phyloP scores from a whole-genome alignment of 192 early-diverging fungal species.

The Umbelopsis isabellina region DNA sequence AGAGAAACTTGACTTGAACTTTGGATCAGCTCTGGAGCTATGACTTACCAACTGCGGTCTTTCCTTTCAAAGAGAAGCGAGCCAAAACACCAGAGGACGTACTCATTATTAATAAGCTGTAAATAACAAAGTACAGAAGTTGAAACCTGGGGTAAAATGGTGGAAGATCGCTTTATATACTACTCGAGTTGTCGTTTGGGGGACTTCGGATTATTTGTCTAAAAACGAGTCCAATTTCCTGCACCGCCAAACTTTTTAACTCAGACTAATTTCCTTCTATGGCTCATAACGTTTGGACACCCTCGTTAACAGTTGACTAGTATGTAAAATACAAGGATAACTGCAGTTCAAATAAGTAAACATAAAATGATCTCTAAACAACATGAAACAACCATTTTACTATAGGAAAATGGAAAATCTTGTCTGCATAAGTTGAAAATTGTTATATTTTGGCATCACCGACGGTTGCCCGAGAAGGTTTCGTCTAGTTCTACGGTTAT shows the following conservation, averaged over 20 bases:
- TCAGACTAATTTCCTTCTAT: constrained; percentile 19
- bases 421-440: too few relatives aligned
- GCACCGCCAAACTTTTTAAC: neutral
- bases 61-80: constrained; percentile 35
- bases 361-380: too few relatives aligned
- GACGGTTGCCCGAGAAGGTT: too few relatives aligned
- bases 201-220: constrained; percentile 2
- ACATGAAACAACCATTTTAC: too few relatives aligned
- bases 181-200: neutral
- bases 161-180: constrained; percentile 8
- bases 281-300: neutral
- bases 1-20: neutral
- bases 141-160: neutral
- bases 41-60: constrained; percentile 35
- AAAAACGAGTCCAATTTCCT: constrained; percentile 6
- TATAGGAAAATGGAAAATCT: too few relatives aligned
- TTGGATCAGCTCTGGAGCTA: neutral
- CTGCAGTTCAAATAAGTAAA: too few relatives aligned
- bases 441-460: too few relatives aligned
- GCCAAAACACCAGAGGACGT: constrained; percentile 4
- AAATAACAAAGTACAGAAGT: neutral
- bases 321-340: too few relatives aligned
- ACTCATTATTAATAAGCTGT: neutral
- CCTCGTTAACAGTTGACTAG: too few relatives aligned
- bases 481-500: too few relatives aligned